Base-by-base conservation (phyloP, 345 rosid species). In the Theobroma cacao region DNA sequence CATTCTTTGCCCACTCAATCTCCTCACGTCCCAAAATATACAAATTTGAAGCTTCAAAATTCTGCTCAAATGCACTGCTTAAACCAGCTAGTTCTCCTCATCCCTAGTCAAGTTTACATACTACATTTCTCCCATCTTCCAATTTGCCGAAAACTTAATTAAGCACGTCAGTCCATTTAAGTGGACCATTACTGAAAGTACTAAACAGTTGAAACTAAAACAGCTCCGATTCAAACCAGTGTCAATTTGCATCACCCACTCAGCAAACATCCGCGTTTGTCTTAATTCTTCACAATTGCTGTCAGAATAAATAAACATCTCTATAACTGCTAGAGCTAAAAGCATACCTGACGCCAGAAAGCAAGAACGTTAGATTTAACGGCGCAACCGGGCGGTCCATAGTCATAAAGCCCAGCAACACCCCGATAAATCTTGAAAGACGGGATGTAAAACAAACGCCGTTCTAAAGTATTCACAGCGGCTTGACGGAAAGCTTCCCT, bases 391-490 rank as follows among this genome's bases (percentile, higher is more conserved):
- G 99, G 98, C 24, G 98, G 97, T 1, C 98, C 98, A 34, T 89
- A 93, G 84, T 95, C 99, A 64, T 89, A 95, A 58, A 95, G 91
- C 4, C 99, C 99, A 14, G 99, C 97, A 2, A 95, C 98, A 6
- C 98, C 98, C 12, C 97, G 75, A 78, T 95, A 95, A 76, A 95
- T 95, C 89, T 92, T 90, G 79, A 93, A 95, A 1, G 98, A 93
- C 0, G 97, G 96, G 2, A 89, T 91, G 76, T 84, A 95, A 60
- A 95, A 95, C 81, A 93, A 84, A 28, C 94, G 91, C 59, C 98
- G 85, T 78, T 91, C 99, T 0, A 95, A 91, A 9, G 99, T 91
- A 74, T 93, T 95, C 4, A 80, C 89, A 1, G 86, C 91, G 48
- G 90, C 78, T 81, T 91, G 93, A 10, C 99, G 94, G 80, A 95